Evolutionary conservation across 352 stramenopile genomes (phyloP), one percentile per base, ranked within the genome.

Genomic region (Pythium periplocum): DNA sequence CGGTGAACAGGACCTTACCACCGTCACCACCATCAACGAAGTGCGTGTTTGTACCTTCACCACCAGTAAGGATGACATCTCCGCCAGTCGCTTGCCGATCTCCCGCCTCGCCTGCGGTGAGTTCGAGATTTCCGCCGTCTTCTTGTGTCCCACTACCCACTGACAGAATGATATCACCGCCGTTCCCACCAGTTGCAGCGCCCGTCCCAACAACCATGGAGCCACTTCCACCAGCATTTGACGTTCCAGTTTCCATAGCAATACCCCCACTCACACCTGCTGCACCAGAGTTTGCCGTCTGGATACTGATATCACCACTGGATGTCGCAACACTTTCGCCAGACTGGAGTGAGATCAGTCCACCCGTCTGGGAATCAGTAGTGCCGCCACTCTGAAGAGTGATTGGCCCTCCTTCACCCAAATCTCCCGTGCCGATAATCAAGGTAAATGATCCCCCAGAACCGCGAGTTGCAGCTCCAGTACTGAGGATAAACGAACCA

Each of bases 11-110:
- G 10, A 97, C 69, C n/a, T 78, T 63, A 37, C 91, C 93, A n/a
- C 92, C 90, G 55, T 86, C 75, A 26, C 91, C 90, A 45, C 90
- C 88, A 59, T 93, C 78, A 2, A 67, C 81, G 51, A 79, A 90
- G 58, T 75, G 71, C 39, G 55, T 64, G 35, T 71, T 86, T 2
- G 67, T 64, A 31, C 82, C 82, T 75, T 89, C 82, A 10, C 73
- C 74, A 31, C 73, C 73, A 53, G 79, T 78, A 39, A 93, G 42
- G 4, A 64, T 68, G 11, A 89, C 69, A 31, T 64, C 59, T 32
- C 82, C 82, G 37, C 75, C 83, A 61, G 47, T 73, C 4, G 53
- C 59, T 31, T 66, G 57, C 39, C 56, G 52, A 46, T 67, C 65
- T 37, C 65, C 75, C 39, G 76, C 75, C 53, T 84, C 74, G 12